Evolutionary conservation across 192 early-diverging fungal genomes (phyloP).

Genomic region (Kappamyces sp.): DNA sequence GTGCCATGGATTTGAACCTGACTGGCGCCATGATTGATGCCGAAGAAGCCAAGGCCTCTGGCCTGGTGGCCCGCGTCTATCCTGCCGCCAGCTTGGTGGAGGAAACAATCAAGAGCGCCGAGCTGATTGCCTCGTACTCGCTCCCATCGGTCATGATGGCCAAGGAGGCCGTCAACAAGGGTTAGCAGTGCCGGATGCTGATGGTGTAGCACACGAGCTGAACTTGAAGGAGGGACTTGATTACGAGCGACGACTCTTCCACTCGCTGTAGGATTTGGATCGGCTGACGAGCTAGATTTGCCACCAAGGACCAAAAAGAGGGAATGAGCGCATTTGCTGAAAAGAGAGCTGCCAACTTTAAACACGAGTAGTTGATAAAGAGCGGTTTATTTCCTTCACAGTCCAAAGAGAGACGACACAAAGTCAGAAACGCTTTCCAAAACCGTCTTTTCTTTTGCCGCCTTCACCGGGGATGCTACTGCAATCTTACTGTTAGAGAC

Average conservation of each 20-base stretch:
- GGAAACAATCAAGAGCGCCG: conserved; percentile 83
- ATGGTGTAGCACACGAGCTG: conserved; percentile 73
- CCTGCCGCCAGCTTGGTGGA: conserved; percentile 82
- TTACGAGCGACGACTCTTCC: conserved; percentile 94
- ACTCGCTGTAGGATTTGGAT: conserved; percentile 55
- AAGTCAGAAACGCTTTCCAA: conserved; percentile 1
- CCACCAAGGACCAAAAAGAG: conserved; percentile 85
- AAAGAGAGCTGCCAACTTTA: conserved; percentile 86
- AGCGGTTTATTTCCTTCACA: neutral
- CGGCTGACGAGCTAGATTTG: conserved; percentile 2
- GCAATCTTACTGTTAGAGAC: no score
- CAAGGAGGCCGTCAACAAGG: conserved; percentile 94
- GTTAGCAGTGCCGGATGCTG: conserved; percentile 26
- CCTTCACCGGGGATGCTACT: neutral
- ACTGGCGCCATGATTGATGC: conserved; percentile 83
- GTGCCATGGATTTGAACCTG: conserved; percentile 95
- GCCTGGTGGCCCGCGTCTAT: conserved; percentile 86
- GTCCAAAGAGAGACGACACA: conserved; percentile 2
- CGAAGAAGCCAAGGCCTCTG: conserved; percentile 71
- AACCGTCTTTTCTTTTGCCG: neutral
- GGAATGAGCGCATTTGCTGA: conserved; percentile 93
- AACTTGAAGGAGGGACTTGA: conserved; percentile 75
- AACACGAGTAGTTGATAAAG: conserved; percentile 59
- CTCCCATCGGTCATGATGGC: conserved; percentile 85
- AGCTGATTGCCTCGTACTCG: conserved; percentile 79